Base-by-base conservation (phyloP, 2,329 filamentous ascomycete genomes). In the Samsoniella hepiali region DNA sequence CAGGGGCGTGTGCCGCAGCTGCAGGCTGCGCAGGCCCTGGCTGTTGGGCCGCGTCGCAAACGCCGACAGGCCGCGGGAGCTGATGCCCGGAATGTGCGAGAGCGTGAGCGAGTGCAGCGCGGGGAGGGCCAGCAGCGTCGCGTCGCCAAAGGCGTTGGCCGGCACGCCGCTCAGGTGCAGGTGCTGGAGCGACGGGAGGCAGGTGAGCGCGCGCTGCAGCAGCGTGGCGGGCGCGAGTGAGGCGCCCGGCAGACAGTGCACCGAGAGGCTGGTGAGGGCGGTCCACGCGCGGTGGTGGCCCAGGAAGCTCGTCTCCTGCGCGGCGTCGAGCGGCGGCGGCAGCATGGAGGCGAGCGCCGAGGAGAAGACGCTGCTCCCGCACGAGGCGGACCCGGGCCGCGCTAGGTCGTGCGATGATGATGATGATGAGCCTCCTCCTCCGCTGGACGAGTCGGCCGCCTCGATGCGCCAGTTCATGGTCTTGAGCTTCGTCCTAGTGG, bases 401-500 rank as follows among this genome's bases (percentile, higher is more conserved):
- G 58, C 40, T 9, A 44, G 69, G 65, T 74, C 75, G 50, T 70
- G 72, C 65, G 66, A 22, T 22, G 22, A 22, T 22, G 22, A 22
- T 22, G 22, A 22, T 22, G 22, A 22, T 22, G 22, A 50, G 44
- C 9, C 3, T 27, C 27, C 38, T 3, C 29, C 10, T 29, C 10
- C 7, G 29, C 1, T 11, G 31, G 42, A 5, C 9, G 13, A 22
- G 29, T 1, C 9, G 65, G 59, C 2, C 8, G 75, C 66, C 65
- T 83, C 79, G 22, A 89, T 68, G 17, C 85, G 74, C 87, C 86
- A 89, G 45, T 81, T 79, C 76, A 86, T 85, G 66, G 86, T 81
- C 68, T 79, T 81, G 13, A 89, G 75, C 13, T 82, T 80, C 31
- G 69, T 72, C 32, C 87, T 77, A 0, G 85, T 86, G 7, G 84